Percentiles rank a stretch among this genome's conserved stretches.
These are phyloP conservation scores for Polyrhizophydium stewartii DNA, from an alignment of 371 early-diverging fungal genomes.

Conservation along the genomic window DNA sequence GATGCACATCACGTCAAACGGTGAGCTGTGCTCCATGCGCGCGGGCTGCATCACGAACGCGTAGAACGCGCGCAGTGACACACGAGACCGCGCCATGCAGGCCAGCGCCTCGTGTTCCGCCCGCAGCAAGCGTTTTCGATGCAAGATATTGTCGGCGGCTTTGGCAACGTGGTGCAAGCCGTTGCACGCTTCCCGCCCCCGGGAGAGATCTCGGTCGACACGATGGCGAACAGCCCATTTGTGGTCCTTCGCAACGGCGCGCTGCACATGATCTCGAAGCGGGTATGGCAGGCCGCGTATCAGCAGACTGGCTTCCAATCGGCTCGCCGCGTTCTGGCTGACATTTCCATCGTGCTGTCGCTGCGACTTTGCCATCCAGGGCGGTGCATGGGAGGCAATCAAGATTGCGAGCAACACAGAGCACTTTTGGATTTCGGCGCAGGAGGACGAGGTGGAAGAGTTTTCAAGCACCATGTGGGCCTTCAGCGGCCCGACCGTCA, in stretches of 20 bases:
- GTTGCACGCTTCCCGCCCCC: neutral
- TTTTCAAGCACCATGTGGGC: slow-evolving; percentile 69
- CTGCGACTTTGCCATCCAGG: neutral
- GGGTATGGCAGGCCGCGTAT: neutral
- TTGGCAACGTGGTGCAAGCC: slow-evolving; percentile 7
- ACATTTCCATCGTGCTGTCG: slow-evolving; percentile 9
- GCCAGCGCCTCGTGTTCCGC: neutral
- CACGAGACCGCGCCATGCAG: slow-evolving; percentile 9
- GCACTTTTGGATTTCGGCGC: slow-evolving; percentile 62
- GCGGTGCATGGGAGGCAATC: slow-evolving; percentile 49
- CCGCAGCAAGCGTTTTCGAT: slow-evolving; percentile 13
- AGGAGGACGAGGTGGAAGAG: slow-evolving; percentile 47
- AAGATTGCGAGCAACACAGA: slow-evolving; percentile 62
- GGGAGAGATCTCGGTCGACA: slow-evolving; percentile 7
- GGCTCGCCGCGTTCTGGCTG: slow-evolving; percentile 10
- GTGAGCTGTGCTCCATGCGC: slow-evolving; percentile 28
- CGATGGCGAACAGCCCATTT: slow-evolving; percentile 18
- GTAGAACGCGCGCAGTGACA: too few species aligned
- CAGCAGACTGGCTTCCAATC: too few species aligned
- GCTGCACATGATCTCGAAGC: slow-evolving; percentile 13
- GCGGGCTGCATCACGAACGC: slow-evolving; percentile 5
- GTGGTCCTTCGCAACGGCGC: slow-evolving; percentile 27
- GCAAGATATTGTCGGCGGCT: slow-evolving; percentile 7
- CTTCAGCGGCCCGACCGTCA: slow-evolving; percentile 62
- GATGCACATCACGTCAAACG: slow-evolving; percentile 10